These are phyloP conservation scores for Solanum stenotomum DNA, from an alignment of 257 asterid genomes.

Conservation along the genomic window DNA sequence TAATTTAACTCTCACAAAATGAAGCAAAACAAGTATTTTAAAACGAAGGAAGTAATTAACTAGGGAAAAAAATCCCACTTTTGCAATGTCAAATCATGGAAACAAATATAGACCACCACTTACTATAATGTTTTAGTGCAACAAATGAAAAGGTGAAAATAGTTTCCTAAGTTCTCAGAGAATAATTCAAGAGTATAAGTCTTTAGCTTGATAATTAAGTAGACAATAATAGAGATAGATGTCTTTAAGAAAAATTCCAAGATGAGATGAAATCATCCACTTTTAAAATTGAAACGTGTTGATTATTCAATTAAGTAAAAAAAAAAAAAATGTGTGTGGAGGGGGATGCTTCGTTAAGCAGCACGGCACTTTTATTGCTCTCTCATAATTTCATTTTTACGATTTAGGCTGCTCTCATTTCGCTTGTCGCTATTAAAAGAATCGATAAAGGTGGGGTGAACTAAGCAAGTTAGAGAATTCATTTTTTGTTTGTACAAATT, in stretches of 20 bases:
- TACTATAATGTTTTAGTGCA: neutral
- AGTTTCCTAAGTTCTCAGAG: neutral
- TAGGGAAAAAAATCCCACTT: neutral
- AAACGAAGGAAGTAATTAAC: neutral
- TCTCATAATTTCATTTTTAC: no score
- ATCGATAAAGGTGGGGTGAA: no score
- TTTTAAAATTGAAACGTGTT: neutral
- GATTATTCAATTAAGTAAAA: no score
- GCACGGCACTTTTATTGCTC: no score
- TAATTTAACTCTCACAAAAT: neutral
- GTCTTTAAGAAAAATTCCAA: neutral
- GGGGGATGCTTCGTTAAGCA: no score
- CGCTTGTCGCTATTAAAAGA: accelerated
- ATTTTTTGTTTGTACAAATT: no score
- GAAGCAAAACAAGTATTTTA: neutral
- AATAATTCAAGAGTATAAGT: neutral
- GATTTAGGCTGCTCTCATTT: no score
- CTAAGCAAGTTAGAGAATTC: no score
- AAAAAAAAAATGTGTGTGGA: no score
- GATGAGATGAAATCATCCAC: neutral
- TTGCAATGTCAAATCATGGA: neutral
- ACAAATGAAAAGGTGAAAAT: neutral
- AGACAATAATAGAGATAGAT: neutral
- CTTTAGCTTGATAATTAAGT: neutral
- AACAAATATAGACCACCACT: neutral